These are phyloP conservation scores for Zasmidium citrigriseum DNA, from an alignment of 2,329 filamentous ascomycete species.

Conservation along the genomic window DNA sequence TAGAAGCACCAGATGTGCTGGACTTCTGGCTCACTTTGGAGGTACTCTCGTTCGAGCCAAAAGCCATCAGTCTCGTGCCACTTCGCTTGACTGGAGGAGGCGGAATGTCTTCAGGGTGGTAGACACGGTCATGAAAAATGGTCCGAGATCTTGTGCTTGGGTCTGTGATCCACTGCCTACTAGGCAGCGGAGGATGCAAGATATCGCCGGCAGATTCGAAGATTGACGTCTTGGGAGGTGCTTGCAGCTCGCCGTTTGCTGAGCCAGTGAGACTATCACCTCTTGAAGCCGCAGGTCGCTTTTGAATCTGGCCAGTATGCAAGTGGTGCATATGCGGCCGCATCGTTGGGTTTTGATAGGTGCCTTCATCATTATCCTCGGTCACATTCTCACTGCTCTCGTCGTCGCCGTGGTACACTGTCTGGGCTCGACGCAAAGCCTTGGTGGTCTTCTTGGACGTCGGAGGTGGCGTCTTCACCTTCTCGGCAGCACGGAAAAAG, in stretches of 20 bases:
- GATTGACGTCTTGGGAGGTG: slow-evolving; percentile 86
- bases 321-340: slow-evolving; percentile 27
- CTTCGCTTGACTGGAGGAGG: slow-evolving; percentile 62
- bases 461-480: slow-evolving; percentile 56
- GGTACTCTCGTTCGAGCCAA: slow-evolving; percentile 33
- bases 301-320: slow-evolving; percentile 25
- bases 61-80: slow-evolving; percentile 38
- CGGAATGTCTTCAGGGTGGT: slow-evolving; percentile 91
- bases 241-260: slow-evolving; percentile 39
- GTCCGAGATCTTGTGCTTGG: slow-evolving; percentile 79
- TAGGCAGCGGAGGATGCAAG: slow-evolving; percentile 83
- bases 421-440: slow-evolving; percentile 65
- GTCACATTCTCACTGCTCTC: slow-evolving; percentile 28
- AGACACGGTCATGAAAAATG: slow-evolving; percentile 96
- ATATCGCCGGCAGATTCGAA: slow-evolving; percentile 94
- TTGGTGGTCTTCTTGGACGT: slow-evolving; percentile 35
- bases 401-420: slow-evolving; percentile 53
- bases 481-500: slow-evolving; percentile 70
- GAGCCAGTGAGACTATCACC: slow-evolving; percentile 54
- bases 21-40: slow-evolving; percentile 23
- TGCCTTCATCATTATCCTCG: slow-evolving; percentile 20
- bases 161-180: slow-evolving; percentile 78
- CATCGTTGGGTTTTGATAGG: slow-evolving; percentile 34
- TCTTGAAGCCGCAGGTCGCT: slow-evolving; percentile 48
- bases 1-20: slow-evolving; percentile 2